Base-by-base conservation (phyloP, 2,329 filamentous ascomycete species). In the Zasmidium angulare region DNA sequence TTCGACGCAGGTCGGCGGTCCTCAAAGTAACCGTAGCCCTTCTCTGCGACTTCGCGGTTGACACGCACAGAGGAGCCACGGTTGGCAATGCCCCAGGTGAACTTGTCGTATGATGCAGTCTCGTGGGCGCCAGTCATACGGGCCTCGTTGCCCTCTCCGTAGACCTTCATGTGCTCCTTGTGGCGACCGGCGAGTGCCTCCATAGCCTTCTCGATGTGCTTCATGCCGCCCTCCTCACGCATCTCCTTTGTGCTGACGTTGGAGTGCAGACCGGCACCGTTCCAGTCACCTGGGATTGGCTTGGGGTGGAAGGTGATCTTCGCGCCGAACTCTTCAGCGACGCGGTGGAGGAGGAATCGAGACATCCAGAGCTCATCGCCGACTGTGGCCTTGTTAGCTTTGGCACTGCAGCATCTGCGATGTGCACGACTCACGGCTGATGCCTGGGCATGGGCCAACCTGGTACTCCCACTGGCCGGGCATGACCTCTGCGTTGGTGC, bases 401-500 rank as follows among this genome's bases (percentile, higher is more conserved):
- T 19, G 46, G 7, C 11, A 24, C 53, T 12, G 24, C 50, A 20
- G 29, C 11, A 26, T 2, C 4, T 11, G n/a, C n/a, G 19, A 23
- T 7, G 3, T 26, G 17, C 12, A 36, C 14, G 11, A 82, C 86
- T 80, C 78, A 90, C 88, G 89, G 76, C 88, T 82, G 71, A 97
- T 97, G 65, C 92, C 93, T 56, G 82, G 78, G 79, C 91, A 96
- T 65, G 93, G 93, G 59, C 93, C 93, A 71, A 97, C 90, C 77
- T 97, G 93, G 87, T 91, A 97, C 78, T 98, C 93, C 93, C 93
- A 98, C 80, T 97, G 93, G 62, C 90, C 92, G 65, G 92, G 90
- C 90, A 97, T 96, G 74, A 99, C 95, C 85, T 99, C 95, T 67
- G 95, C 95, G 79, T 99, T 99, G 82, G 95, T 98, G 74, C 95